Base-by-base conservation (phyloP, 2,329 filamentous ascomycete genomes). In the Corniculantispora saksenae region DNA sequence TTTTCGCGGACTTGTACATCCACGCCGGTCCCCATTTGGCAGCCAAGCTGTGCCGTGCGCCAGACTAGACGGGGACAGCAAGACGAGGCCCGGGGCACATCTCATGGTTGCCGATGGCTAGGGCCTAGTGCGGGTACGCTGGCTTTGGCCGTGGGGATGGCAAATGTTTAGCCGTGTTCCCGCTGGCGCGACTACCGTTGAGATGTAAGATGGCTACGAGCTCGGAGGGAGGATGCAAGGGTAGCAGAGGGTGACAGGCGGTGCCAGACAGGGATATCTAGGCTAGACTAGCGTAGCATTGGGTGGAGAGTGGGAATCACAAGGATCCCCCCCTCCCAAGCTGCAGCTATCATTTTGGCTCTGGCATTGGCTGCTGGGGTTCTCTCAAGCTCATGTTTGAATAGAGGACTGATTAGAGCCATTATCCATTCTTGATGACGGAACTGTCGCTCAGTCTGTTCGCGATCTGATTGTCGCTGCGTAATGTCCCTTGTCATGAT, bases 221-320 rank as follows among this genome's bases (percentile, higher is more conserved):
- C 62, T 32, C 35, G 25, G 62, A 64, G 62, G 62, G 62, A 60
- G 53, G 50, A 64, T 64, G 62, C 62, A 64, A 64, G 62, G 62
- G 62, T 55, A 45, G 27, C 54, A n/a, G 48, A 63, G 55, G 62
- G 62, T 64, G 62, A 64, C 62, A 64, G 55, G 56, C 62, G 35
- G 40, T 48, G n/a, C 62, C 56, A 60, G 54, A 53, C 62, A 64
- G 55, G 62, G 62, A 59, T 64, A 54, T 60, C 38, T 38, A 29
- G 61, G 61, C 40, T 54, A 32, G 51, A 48, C 61, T 47, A n/a
- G 50, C 48, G 23, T 38, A 56, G 51, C 61, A 53, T 55, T 54
- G 50, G 51, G 51, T 56, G 61, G 61, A 50, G 51, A 25, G 40
- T 63, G 61, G 61, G 60, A 38, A 63, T 63, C 60, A 63, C 60